phyloP scores from a whole-genome alignment of 768 basidiomycete species.

The Lyophyllum shimeji region DNA sequence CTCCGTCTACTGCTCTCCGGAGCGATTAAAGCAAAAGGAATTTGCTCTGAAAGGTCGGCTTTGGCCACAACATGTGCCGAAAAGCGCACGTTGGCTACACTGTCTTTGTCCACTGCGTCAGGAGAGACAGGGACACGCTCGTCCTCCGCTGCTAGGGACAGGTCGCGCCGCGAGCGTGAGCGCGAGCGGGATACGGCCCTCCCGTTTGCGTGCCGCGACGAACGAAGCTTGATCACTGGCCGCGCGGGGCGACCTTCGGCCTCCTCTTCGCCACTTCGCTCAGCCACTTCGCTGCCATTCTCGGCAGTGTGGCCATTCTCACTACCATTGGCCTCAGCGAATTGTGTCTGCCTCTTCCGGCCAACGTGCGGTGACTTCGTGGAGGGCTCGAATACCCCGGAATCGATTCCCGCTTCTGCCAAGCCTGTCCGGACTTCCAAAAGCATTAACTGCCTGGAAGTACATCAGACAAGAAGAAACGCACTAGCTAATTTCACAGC shows the following conservation, averaged over 20 bases:
- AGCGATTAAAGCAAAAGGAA: slow-evolving; percentile 81
- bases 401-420: slow-evolving; percentile 63
- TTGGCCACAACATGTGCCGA: slow-evolving; percentile 69
- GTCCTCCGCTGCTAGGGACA: slow-evolving; percentile 58
- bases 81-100: slow-evolving; percentile 75
- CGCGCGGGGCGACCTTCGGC: slow-evolving; percentile 58
- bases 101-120: slow-evolving; percentile 62
- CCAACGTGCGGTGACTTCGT: slow-evolving; percentile 27
- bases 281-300: slow-evolving; percentile 23
- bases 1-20: slow-evolving; percentile 57
- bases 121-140: slow-evolving; percentile 57
- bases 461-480: slow-evolving; percentile 17
- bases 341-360: slow-evolving; percentile 36
- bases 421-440: slow-evolving; percentile 61
- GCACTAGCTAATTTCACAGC: slow-evolving; percentile 65
- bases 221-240: slow-evolving; percentile 74
- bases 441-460: slow-evolving; percentile 1
- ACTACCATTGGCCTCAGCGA: slow-evolving; percentile 29
- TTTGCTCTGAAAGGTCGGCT: slow-evolving; percentile 51
- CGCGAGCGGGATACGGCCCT: slow-evolving; percentile 63
- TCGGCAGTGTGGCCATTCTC: slow-evolving; percentile 18
- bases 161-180: slow-evolving; percentile 71
- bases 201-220: slow-evolving; percentile 41
- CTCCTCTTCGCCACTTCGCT: slow-evolving; percentile 40
- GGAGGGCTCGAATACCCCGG: slow-evolving; percentile 70